Conservation (phyloP, 2,329 filamentous ascomycete genomes). For the Apiospora sp. region DNA sequence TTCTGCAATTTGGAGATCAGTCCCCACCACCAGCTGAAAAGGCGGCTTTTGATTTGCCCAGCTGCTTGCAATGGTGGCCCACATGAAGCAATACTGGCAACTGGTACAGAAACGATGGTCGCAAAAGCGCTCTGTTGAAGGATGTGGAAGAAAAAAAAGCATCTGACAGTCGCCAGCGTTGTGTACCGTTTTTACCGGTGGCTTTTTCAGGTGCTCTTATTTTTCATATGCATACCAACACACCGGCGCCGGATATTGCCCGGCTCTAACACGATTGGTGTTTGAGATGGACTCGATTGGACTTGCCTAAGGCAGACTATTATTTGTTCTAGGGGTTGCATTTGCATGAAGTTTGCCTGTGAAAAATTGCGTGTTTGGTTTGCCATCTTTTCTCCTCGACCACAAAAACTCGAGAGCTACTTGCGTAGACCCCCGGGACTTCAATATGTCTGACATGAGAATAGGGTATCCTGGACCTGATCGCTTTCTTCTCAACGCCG, state of each 20-base stretch:
- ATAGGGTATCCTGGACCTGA: background rate
- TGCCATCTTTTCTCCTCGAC: background rate
- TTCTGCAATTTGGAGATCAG: slow-evolving; percentile 11
- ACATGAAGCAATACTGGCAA: slow-evolving; percentile 2
- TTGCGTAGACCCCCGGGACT: background rate
- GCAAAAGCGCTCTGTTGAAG: background rate
- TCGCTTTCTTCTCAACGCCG: background rate
- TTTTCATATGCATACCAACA: slow-evolving; percentile 7
- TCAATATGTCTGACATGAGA: background rate
- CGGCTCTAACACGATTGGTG: background rate
- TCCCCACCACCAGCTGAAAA: background rate
- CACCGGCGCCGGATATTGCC: background rate
- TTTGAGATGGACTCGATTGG: slow-evolving; percentile 7
- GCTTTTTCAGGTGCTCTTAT: background rate
- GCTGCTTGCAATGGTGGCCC: background rate
- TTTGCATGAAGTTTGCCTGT: background rate
- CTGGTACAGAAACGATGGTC: background rate
- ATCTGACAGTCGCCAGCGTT: slow-evolving; percentile 16
- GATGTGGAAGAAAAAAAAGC: slow-evolving; percentile 18
- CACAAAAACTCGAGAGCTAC: background rate
- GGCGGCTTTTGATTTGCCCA: background rate
- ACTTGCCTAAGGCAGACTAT: slow-evolving; percentile 11
- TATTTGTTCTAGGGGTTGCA: background rate
- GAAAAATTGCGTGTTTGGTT: background rate
- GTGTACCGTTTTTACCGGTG: slow-evolving; percentile 17